A percentile compares a stretch with the other conserved stretches of the same genome.
Conservation (phyloP, 2,329 filamentous ascomycete genomes). For the Aspergillus novofumigatus region DNA sequence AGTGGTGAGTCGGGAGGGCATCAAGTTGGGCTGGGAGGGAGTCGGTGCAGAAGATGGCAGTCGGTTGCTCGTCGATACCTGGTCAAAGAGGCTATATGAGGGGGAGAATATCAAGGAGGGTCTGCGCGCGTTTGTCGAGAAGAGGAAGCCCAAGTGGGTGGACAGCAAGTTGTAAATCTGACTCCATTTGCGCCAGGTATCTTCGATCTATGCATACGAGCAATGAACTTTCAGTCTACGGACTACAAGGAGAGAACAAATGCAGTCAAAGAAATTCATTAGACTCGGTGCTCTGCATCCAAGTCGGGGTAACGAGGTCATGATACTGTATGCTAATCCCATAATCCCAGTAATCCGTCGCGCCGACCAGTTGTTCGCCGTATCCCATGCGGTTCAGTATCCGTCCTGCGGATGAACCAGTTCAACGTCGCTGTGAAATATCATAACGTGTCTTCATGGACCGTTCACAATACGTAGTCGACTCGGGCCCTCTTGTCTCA, state of each 20-base stretch:
- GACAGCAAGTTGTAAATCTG: constrained; percentile 34
- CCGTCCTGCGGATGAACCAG: constrained; percentile 23
- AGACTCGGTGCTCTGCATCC: constrained; percentile 18
- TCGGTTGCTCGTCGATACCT: constrained; percentile 52
- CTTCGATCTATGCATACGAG: neutral
- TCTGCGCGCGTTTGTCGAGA: constrained; percentile 71
- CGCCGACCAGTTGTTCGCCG: constrained; percentile 29
- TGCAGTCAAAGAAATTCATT: constrained; percentile 11
- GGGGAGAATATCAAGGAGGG: constrained; percentile 74
- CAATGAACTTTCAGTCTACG: neutral
- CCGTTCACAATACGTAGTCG: constrained; percentile 27
- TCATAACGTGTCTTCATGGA: constrained; percentile 3
- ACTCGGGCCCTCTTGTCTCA: constrained; percentile 21
- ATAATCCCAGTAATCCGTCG: constrained; percentile 19
- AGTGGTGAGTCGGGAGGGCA: constrained; percentile 66
- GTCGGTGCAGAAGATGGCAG: constrained; percentile 62
- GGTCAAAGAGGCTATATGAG: constrained; percentile 57
- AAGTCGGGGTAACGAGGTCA: constrained; percentile 12
- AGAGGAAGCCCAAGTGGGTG: constrained; percentile 62
- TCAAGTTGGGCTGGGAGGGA: constrained; percentile 69
- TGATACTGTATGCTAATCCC: constrained; percentile 18
- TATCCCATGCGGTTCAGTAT: constrained; percentile 26
- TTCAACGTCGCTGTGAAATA: constrained; percentile 16
- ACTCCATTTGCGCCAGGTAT: neutral
- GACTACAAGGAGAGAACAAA: neutral